Conservation (phyloP, 208 protist genomes). For the Balamuthia mandrillaris region DNA sequence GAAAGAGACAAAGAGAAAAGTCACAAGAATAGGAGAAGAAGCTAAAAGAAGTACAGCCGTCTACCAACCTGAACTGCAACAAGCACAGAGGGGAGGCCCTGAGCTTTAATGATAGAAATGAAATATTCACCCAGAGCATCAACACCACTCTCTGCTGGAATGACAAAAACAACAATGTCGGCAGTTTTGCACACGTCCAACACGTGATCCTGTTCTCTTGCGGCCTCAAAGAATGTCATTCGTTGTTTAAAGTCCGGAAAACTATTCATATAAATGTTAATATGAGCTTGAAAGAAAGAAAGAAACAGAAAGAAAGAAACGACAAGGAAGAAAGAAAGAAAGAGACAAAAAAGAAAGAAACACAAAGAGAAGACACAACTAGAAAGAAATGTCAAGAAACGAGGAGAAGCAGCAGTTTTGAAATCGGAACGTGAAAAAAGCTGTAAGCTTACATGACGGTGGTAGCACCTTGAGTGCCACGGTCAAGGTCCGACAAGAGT, state of each 20-base stretch:
- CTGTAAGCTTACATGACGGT: background rate
- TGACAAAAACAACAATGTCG: slow-evolving; percentile 14
- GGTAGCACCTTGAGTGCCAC: background rate
- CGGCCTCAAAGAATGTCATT: slow-evolving; percentile 17
- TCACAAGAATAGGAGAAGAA: background rate
- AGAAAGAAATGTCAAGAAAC: background rate
- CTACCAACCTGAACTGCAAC: slow-evolving; percentile 12
- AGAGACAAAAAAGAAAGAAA: background rate
- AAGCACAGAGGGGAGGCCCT: slow-evolving; percentile 29
- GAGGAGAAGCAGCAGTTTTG: background rate
- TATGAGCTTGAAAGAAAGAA: too few species aligned
- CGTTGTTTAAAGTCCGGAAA: slow-evolving; percentile 36
- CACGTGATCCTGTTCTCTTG: background rate
- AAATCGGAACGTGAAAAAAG: background rate
- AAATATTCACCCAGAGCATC: slow-evolving; percentile 18
- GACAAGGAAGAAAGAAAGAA: background rate
- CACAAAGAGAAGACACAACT: background rate
- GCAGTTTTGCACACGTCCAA: slow-evolving; percentile 22
- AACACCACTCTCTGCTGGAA: background rate
- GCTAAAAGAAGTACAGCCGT: background rate
- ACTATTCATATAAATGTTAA: background rate
- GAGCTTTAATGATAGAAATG: slow-evolving; percentile 18
- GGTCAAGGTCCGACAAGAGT: background rate
- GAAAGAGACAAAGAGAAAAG: background rate
- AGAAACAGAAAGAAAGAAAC: background rate